phyloP scores from a whole-genome alignment of 2,329 filamentous ascomycete species.

The Cercospora zeina region DNA sequence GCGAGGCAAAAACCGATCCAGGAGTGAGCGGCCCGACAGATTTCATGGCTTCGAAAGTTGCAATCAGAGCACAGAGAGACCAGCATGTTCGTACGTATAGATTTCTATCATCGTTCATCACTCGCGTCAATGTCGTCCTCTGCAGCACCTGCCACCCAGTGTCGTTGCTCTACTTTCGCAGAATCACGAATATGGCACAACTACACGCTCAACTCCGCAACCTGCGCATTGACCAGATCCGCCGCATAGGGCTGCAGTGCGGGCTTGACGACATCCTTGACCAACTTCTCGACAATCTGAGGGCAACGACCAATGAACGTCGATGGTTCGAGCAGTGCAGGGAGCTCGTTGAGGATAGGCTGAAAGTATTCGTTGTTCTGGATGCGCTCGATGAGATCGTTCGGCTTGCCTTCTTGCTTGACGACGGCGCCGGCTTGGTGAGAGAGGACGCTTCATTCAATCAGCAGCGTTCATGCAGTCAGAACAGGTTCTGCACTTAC shows the following conservation, averaged over 20 bases:
- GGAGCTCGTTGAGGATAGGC: constrained; percentile 42
- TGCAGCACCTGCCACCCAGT: background rate
- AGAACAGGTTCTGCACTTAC: constrained; percentile 20
- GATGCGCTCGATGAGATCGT: constrained; percentile 81
- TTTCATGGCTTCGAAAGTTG: background rate
- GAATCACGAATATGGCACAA: background rate
- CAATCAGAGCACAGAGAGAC: background rate
- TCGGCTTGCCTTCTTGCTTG: constrained; percentile 70
- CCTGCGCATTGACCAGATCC: constrained; percentile 30
- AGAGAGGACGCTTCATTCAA: constrained; percentile 60
- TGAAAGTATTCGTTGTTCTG: constrained; percentile 71
- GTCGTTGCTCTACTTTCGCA: too few species aligned
- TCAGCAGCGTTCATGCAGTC: constrained; percentile 7
- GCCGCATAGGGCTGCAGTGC: constrained; percentile 41
- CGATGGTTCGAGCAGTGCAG: constrained; percentile 41
- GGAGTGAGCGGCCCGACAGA: background rate
- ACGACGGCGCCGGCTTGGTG: constrained; percentile 72
- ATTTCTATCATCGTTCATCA: background rate
- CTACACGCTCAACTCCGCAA: constrained; percentile 38
- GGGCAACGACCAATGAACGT: constrained; percentile 44
- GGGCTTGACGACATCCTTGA: constrained; percentile 41
- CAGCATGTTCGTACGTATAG: background rate
- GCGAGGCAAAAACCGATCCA: background rate
- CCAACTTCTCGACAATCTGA: constrained; percentile 45
- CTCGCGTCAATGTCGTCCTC: background rate